These are phyloP conservation scores for Eremochloa ophiuroides DNA, from an alignment of 176 grass and related monocot species.

Conservation along the genomic window DNA sequence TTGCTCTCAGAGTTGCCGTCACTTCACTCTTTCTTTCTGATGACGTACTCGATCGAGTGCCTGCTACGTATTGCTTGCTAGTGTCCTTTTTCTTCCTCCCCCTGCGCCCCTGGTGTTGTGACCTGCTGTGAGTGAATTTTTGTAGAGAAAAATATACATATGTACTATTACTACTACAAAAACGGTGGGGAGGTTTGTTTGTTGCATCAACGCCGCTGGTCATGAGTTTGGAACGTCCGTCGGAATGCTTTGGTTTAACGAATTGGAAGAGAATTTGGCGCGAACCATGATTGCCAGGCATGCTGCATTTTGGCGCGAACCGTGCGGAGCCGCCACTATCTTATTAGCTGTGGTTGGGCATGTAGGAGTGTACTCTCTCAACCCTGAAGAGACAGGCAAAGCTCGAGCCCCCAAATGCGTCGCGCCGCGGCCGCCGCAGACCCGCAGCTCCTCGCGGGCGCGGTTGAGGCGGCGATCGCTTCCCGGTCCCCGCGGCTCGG, in stretches of 20 bases:
- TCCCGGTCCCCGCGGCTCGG: constrained; percentile 41
- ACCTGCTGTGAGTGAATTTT: constrained; percentile 1
- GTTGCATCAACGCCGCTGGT: neutral
- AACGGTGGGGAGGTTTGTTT: neutral
- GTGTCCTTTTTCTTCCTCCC: neutral
- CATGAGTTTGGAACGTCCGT: neutral
- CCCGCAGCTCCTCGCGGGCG: constrained; percentile 46
- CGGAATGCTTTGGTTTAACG: neutral
- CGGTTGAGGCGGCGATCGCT: constrained; percentile 49
- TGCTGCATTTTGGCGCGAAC: no score
- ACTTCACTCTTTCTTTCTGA: no score
- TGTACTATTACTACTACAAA: neutral
- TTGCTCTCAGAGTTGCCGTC: neutral
- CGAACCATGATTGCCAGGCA: no score
- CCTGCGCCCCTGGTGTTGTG: neutral
- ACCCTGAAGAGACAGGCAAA: no score
- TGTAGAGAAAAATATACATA: neutral
- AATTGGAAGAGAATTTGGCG: neutral
- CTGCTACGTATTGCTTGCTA: neutral
- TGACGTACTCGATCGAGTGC: neutral
- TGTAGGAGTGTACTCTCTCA: no score
- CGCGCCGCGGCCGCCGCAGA: neutral
- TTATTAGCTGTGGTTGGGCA: no score
- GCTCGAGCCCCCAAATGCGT: neutral
- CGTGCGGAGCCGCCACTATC: no score